Base-by-base conservation (phyloP, 768 basidiomycete species). In the Chlorophyllum brunneum region DNA sequence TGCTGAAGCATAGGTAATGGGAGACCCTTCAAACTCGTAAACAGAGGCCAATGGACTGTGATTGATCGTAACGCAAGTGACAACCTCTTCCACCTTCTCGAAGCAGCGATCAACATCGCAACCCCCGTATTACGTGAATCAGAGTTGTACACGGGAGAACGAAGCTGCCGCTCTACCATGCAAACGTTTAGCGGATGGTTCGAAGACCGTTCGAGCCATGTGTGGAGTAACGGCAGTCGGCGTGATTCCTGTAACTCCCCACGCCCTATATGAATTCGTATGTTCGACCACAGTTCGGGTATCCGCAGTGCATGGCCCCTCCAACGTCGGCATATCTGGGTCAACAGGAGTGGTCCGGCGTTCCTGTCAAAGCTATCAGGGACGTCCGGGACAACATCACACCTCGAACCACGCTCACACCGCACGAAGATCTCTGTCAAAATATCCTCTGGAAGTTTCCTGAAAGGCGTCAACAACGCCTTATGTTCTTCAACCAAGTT, bases 311-410 rank as follows among this genome's bases (percentile, higher is more conserved):
- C 51, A 10, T 51, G 50, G 7, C 48, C 24, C 20, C 55, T 48
- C 55, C 55, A 56, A n/a, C 46, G 33, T 31, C 43, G 37, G 33
- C 55, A 56, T 7, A 56, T 40, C 26, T 53, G 55, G 16, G 51
- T 53, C 15, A 56, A 29, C 15, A 56, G 55, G 27, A 56, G 27
- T 7, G 55, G 55, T 29, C 50, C 55, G 27, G 45, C 30, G 29
- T 41, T 42, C 29, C 34, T 44, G 22, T 53, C 51, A 39, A 53
- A 53, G 16, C 43, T 42, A 45, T 53, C 51, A 37, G 43, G 51
- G 11, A 53, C 36, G 24, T 53, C 51, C 27, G 51, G 51, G n/a
- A 53, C 20, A 22, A 42, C 37, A 22, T 53, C 51, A 39, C 43
- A 24, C 20, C 33, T 37, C 10, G 43, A 27, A 39, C 42, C 43